Evolutionary conservation across 805 yeast genomes (phyloP), one percentile per base, ranked within the genome.

Genomic region (Monosporozyma siamensis): DNA sequence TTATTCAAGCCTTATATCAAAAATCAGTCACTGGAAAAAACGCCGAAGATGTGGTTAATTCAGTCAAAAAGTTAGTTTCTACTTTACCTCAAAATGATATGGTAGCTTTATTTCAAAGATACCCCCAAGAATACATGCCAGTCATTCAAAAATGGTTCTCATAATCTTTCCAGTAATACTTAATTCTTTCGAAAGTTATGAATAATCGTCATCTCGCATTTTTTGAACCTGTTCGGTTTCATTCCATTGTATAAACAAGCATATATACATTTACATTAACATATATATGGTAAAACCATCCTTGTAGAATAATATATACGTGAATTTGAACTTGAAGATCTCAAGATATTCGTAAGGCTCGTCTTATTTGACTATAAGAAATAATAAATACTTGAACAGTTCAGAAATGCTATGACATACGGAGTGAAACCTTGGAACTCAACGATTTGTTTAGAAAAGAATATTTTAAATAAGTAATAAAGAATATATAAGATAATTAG

Each of bases 1-100:
- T 88, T 7, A 69, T 86, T 23, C 84, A 80, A 62, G 94, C 95
- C 2, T 64, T 89, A 41, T 67, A 74, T n/a, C 77, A 77, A 54
- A 75, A 73, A 21, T 68, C 89, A 1, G 69, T 89, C 37, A 65
- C 68, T 15, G 95, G 94, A 6, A 73, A 75, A 47, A 74, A 80
- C n/a, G 90, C 89, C 1, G 78, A 77, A 44, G 71, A 71, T 24
- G 76, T 77, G 6, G 82, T 81, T 4, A 64, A 62, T 3, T 71
- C 86, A 1, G 72, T 83, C 0, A 85, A 83, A 63, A 70, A 71
- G 45, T 66, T 86, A 34, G 64, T 89, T 42, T 70, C 78, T 15
- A 67, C 75, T 5, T 52, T 86, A 26, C 87, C 95, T 2, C 85
- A 78, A 51, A 71, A 70, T 12, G 80, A 82, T 49, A 89, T 86